Evolutionary conservation across 139 green algal species (phyloP).

Genomic region (Closterium sp.): DNA sequence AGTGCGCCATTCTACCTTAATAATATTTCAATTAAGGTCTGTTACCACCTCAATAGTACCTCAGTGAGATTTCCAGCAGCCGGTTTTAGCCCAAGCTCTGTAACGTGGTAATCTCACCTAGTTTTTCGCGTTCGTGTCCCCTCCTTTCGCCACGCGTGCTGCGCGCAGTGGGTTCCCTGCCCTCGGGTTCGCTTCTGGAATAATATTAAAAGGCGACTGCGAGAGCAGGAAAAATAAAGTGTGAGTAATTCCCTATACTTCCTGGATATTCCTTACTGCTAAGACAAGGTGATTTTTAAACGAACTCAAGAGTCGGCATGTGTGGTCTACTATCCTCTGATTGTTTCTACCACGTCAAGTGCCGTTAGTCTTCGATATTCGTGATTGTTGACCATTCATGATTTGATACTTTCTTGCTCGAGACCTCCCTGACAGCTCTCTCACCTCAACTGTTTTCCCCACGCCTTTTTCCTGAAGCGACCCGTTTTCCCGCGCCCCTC

Average conservation of each 20-base stretch:
- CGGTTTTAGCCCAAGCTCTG: neutral
- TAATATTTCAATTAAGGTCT: neutral
- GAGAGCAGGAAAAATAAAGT: neutral
- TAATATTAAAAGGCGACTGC: neutral
- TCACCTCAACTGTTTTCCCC: neutral
- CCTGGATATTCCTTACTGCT: too few relatives aligned
- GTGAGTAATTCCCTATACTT: neutral
- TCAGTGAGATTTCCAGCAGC: neutral
- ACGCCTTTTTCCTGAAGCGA: too few relatives aligned
- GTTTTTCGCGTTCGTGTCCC: neutral
- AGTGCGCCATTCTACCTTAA: neutral
- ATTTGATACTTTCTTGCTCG: neutral
- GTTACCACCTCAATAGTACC: neutral
- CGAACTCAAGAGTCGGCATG: too few relatives aligned
- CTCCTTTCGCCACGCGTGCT: neutral
- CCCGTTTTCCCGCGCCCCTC: neutral
- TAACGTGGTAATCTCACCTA: neutral
- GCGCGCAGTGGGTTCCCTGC: neutral
- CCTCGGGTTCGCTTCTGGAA: neutral
- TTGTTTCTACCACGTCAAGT: neutral
- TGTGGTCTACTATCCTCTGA: neutral
- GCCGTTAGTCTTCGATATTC: neutral
- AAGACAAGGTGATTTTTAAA: too few relatives aligned
- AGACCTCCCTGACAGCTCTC: neutral
- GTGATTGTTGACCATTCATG: neutral